These are phyloP conservation scores for Acanthamoeba triangularis DNA, from an alignment of 208 protist genomes.

Conservation along the genomic window DNA sequence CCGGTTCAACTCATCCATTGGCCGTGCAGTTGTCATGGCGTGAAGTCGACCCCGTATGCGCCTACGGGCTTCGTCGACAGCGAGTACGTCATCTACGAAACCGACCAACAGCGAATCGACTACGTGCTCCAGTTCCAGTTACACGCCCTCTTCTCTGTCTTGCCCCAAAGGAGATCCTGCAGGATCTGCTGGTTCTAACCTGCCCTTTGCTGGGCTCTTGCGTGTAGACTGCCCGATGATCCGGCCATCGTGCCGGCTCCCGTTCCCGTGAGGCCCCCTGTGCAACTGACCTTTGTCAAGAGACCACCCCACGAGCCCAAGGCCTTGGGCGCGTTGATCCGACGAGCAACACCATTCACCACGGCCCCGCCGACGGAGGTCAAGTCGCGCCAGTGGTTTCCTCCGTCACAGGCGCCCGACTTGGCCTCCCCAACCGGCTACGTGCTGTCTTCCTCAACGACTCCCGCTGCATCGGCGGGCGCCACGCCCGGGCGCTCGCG, in stretches of 20 bases:
- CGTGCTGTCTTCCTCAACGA: too few relatives aligned
- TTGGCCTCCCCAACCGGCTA: too few relatives aligned
- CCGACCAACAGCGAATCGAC: slow-evolving; percentile 81
- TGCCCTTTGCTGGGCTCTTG: not conserved
- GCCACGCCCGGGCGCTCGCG: too few relatives aligned
- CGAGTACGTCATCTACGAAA: slow-evolving; percentile 88
- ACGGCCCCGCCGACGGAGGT: not conserved
- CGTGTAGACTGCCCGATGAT: not conserved
- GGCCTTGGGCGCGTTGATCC: too few relatives aligned
- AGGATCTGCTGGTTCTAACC: not conserved
- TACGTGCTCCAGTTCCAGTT: slow-evolving; percentile 84
- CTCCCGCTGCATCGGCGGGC: too few relatives aligned
- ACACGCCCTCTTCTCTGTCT: not conserved
- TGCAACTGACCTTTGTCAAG: too few relatives aligned
- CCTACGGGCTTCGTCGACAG: slow-evolving; percentile 81
- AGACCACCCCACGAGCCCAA: too few relatives aligned
- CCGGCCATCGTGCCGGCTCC: not conserved
- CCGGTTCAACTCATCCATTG: not conserved
- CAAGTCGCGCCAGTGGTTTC: not conserved
- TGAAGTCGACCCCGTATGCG: not conserved
- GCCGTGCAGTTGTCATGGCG: not conserved
- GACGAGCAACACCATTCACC: too few relatives aligned
- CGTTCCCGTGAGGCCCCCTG: too few relatives aligned
- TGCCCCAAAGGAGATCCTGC: too few relatives aligned
- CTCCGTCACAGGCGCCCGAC: not conserved